phyloP scores from a whole-genome alignment of 345 rosid species.

The Carallia brachiata region DNA sequence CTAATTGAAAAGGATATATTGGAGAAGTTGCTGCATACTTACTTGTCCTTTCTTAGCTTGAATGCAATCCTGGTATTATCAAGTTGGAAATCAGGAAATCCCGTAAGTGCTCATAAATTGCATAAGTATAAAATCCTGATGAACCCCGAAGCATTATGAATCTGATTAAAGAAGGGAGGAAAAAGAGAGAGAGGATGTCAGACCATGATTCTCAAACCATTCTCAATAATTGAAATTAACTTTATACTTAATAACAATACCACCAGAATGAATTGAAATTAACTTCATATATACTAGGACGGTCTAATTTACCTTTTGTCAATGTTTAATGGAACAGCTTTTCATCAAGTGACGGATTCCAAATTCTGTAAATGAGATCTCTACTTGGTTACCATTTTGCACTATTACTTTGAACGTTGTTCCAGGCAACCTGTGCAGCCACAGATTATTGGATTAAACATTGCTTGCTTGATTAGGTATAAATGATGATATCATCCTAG shows the following conservation, averaged over 20 bases:
- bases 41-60: slow-evolving; percentile 22
- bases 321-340: slow-evolving; percentile 20
- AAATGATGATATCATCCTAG: neutral
- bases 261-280: too few species aligned
- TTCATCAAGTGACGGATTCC: slow-evolving; percentile 14
- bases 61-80: slow-evolving; percentile 16
- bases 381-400: slow-evolving; percentile 12
- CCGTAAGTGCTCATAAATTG: slow-evolving; percentile 21
- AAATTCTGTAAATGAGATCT: slow-evolving; percentile 19
- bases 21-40: neutral
- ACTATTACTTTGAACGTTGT: slow-evolving; percentile 4
- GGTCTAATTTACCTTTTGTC: slow-evolving; percentile 16
- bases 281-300: too few species aligned
- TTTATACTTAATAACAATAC: too few species aligned
- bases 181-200: neutral
- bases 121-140: slow-evolving; percentile 23
- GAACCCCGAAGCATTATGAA: slow-evolving; percentile 20
- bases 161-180: neutral
- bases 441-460: neutral
- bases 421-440: slow-evolving; percentile 11
- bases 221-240: too few species aligned
- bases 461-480: neutral
- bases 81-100: slow-evolving; percentile 17
- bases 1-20: neutral
- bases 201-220: too few species aligned